Evolutionary conservation across 495 filamentous ascomycete genomes (phyloP).

Genomic region (Aspergillus sclerotiicarbonarius): DNA sequence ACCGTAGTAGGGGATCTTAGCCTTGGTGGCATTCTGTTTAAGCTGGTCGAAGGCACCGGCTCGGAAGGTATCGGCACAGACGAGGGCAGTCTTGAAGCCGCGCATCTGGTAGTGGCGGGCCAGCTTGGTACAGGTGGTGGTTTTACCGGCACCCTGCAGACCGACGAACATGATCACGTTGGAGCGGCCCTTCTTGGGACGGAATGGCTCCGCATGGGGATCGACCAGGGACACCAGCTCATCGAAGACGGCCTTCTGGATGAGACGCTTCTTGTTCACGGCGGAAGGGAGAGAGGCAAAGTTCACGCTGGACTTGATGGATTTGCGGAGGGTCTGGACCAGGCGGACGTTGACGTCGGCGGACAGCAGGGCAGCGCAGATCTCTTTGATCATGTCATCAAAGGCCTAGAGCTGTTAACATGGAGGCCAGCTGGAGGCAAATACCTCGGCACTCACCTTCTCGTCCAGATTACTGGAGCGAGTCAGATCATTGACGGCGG

Average conservation of each 20-base stretch:
- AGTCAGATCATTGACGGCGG: conserved; percentile 91
- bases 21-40: conserved; percentile 98
- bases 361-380: conserved; percentile 88
- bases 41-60: conserved; percentile 98
- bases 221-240: conserved; percentile 94
- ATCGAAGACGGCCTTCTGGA: conserved; percentile 97
- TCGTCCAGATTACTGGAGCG: conserved; percentile 90
- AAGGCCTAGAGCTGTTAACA: conserved; percentile 63
- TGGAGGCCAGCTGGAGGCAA: conserved; percentile 12
- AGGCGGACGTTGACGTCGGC: conserved; percentile 96
- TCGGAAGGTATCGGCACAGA: conserved; percentile 98
- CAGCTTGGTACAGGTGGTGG: conserved; percentile 96
- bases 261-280: conserved; percentile 96
- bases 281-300: conserved; percentile 85
- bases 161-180: conserved; percentile 99
- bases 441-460: conserved; percentile 59
- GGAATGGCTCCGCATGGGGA: conserved; percentile 92
- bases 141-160: conserved; percentile 95
- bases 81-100: conserved; percentile 90
- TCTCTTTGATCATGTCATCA: conserved; percentile 97
- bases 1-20: conserved; percentile 98
- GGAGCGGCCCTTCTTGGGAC: conserved; percentile 91
- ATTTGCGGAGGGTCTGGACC: conserved; percentile 88
- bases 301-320: conserved; percentile 86
- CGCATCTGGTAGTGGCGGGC: conserved; percentile 91